Percentiles rank a stretch among this genome's conserved stretches.
Evolutionary conservation across 1,139 yeast genomes (phyloP).

Genomic region (Cylindricascospora bacillispora): DNA sequence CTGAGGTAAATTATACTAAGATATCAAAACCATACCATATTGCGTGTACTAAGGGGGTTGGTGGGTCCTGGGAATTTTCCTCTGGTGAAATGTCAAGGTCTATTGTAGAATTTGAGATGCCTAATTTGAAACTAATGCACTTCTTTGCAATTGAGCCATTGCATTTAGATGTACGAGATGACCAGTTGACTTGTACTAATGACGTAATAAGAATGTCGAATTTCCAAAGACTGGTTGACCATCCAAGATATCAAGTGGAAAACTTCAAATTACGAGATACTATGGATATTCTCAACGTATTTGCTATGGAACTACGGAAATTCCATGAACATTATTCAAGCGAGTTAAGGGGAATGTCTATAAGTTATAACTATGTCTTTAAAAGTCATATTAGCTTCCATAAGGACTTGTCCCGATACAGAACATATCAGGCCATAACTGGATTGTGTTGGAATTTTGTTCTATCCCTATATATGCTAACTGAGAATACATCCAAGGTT

Average conservation of each 20-base stretch:
- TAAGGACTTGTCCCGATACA: too few relatives aligned
- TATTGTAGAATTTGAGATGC: conserved; percentile 57
- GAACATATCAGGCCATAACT: too few relatives aligned
- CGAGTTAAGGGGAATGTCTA: too few relatives aligned
- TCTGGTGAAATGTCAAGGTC: conserved; percentile 21
- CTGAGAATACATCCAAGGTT: conserved; percentile 7
- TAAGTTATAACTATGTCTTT: too few relatives aligned
- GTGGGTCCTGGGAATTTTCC: conserved; percentile 7
- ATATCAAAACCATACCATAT: conserved; percentile 10
- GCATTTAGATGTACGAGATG: conserved; percentile 33
- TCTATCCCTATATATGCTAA: too few relatives aligned
- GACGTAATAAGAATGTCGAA: too few relatives aligned
- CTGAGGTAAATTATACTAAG: conserved; percentile 1
- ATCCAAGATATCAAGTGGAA: conserved; percentile 15
- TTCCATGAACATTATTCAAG: conserved; percentile 13
- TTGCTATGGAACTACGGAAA: conserved; percentile 12
- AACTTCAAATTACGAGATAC: conserved; percentile 11
- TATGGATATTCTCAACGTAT: conserved; percentile 19
- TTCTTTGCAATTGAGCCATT: conserved; percentile 69
- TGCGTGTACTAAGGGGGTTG: conserved; percentile 5
- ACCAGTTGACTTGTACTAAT: too few relatives aligned
- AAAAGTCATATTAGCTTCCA: too few relatives aligned
- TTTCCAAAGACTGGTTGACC: conserved; percentile 21
- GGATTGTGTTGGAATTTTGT: too few relatives aligned
- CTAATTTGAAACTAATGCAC: conserved; percentile 61